Conservation (phyloP, 257 asterid genomes). For the Gentiana macrophylla region DNA sequence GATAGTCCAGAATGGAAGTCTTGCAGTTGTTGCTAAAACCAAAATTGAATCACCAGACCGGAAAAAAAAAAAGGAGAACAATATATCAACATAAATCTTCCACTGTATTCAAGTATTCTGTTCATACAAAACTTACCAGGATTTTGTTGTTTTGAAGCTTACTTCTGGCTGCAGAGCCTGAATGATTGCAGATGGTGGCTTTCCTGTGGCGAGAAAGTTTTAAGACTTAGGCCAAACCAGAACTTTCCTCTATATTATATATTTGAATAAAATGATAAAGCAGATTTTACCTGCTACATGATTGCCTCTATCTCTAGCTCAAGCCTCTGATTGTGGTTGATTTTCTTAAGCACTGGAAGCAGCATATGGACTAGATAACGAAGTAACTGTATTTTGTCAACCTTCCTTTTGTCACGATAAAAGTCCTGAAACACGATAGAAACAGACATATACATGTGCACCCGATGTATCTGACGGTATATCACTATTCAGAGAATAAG, state of each 20-base stretch:
- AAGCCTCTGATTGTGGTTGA: slow-evolving; percentile 49
- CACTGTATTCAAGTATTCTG: slow-evolving; percentile 15
- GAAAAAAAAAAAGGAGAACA: slow-evolving; percentile 11
- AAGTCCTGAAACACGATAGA: slow-evolving; percentile 40
- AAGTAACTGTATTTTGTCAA: slow-evolving; percentile 48
- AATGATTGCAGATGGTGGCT: slow-evolving; percentile 39
- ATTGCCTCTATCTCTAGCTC: slow-evolving; percentile 72
- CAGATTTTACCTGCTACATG: slow-evolving; percentile 44
- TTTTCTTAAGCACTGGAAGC: slow-evolving; percentile 68
- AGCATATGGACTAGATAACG: slow-evolving; percentile 60
- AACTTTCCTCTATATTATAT: neutral
- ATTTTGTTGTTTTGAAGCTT: slow-evolving; percentile 22
- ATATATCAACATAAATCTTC: slow-evolving; percentile 9
- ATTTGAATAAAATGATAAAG: neutral
- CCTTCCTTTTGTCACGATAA: slow-evolving; percentile 40
- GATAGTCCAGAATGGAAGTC: slow-evolving; percentile 70
- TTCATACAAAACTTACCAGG: slow-evolving; percentile 50
- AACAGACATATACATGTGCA: slow-evolving; percentile 15
- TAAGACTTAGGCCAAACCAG: neutral
- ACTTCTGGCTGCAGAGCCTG: slow-evolving; percentile 39
- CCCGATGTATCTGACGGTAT: slow-evolving; percentile 3
- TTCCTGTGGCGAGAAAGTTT: slow-evolving; percentile 38
- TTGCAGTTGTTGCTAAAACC: slow-evolving; percentile 70
- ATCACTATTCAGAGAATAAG: slow-evolving; percentile 7
- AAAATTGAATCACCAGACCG: slow-evolving; percentile 18